Evolutionary conservation across 108 stramenopile species (phyloP).

Genomic region (Licmophora abbreviata): DNA sequence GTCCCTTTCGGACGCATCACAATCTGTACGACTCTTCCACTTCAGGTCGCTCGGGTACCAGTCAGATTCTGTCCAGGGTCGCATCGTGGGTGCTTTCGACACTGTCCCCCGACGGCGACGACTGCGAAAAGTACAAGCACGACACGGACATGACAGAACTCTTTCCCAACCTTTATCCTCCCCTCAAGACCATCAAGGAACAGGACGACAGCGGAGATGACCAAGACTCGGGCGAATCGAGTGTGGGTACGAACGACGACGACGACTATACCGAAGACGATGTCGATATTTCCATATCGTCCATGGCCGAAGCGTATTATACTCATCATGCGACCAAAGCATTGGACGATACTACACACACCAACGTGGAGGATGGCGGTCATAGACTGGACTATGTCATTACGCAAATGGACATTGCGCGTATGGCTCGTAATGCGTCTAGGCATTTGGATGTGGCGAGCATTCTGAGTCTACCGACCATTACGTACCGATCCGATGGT

Average conservation of each 20-base stretch:
- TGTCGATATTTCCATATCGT: constrained; percentile 19
- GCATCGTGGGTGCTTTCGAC: constrained; percentile 23
- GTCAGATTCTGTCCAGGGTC: constrained; percentile 11
- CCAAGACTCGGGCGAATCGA: constrained; percentile 14
- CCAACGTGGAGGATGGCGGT: constrained; percentile 4
- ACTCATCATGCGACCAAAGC: constrained; percentile 19
- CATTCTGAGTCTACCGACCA: constrained; percentile 49
- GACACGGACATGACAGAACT: background rate
- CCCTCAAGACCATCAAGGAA: constrained; percentile 1
- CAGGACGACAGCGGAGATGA: constrained; percentile 3
- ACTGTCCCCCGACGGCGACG: constrained; percentile 12
- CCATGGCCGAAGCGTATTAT: constrained; percentile 42
- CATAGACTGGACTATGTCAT: constrained; percentile 63
- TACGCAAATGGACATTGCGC: constrained; percentile 67
- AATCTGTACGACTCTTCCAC: background rate
- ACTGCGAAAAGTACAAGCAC: constrained; percentile 1
- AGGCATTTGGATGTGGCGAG: constrained; percentile 58
- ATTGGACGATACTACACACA: background rate
- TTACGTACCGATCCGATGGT: constrained; percentile 30
- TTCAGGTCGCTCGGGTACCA: background rate
- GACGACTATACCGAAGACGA: constrained; percentile 12
- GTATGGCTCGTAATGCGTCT: constrained; percentile 65
- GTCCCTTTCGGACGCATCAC: background rate
- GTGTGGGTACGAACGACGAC: constrained; percentile 5
- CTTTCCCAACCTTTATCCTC: background rate